Evolutionary conservation across 139 green algal species (phyloP), one percentile per base, ranked within the genome.

Genomic region (Limnomonas spitsbergensis): DNA sequence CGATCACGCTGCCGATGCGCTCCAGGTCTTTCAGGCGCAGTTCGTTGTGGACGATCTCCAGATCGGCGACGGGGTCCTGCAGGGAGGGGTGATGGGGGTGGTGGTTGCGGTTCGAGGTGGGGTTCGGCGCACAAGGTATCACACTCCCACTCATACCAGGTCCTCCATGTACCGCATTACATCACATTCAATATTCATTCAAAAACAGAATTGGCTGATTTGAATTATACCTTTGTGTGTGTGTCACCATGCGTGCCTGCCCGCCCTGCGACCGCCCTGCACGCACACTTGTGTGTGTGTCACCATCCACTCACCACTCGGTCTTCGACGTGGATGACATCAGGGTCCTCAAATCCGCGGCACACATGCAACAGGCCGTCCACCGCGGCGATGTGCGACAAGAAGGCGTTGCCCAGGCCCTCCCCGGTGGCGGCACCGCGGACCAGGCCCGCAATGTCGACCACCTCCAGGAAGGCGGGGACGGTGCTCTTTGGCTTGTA

Each of bases 311-410:
- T 40, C 36, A 79, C 34, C 24, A 99, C 86, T 1, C 94, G 83
- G 82, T 99, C 96, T 83, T 83, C 85, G 38, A 91, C 87, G 61
- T 93, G 89, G 38, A 87, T 91, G 2, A 92, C 90, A 76, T 95
- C 92, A 32, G 83, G 56, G 78, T 97, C 90, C 39, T 98, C 96
- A 89, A 99, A 99, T 0, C 88, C 91, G 75, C 95, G 88, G 78
- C 70, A 76, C 31, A 99, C 95, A 79, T 99, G 96, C 86, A 98
- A 97, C 83, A 99, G 98, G 82, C 96, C 96, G 79, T 99, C 96
- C 38, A 98, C 94, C 1, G 91, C 91, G 1, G 81, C 56, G 66
- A 99, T 99, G 89, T 99, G 91, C 0, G 91, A 96, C 56, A 99
- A 82, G 87, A 99, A 99, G 24, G 93, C 93, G 81, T 99, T 99